These are phyloP conservation scores for Gastrodia elata DNA, from an alignment of 106 monocot species.

Conservation along the genomic window DNA sequence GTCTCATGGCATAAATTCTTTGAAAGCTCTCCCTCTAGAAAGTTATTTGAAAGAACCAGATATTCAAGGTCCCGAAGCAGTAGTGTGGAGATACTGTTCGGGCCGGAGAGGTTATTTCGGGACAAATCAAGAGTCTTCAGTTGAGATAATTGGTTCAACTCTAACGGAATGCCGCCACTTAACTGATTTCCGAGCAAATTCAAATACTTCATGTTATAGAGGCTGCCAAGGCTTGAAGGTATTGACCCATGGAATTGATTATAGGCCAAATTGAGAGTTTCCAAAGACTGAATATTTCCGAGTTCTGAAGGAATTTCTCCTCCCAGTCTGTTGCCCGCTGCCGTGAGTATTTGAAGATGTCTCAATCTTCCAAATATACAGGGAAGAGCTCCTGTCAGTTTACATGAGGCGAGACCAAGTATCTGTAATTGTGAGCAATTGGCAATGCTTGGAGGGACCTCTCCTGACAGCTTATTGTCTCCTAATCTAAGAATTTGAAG, in stretches of 20 bases:
- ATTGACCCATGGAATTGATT: constrained; percentile 57
- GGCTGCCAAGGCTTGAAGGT: constrained; percentile 38
- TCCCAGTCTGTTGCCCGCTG: constrained; percentile 42
- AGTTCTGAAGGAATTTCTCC: constrained; percentile 50
- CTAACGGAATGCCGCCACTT: constrained; percentile 47
- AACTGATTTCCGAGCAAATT: constrained; percentile 56
- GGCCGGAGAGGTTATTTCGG: constrained; percentile 48
- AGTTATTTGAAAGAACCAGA: constrained; percentile 63
- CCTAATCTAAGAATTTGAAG: constrained; percentile 64
- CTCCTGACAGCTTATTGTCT: constrained; percentile 58
- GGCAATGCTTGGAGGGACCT: constrained; percentile 37
- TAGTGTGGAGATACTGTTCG: constrained; percentile 25
- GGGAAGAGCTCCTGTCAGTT: constrained; percentile 53
- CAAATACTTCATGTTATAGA: constrained; percentile 39
- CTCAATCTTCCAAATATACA: constrained; percentile 37
- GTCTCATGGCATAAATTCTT: constrained; percentile 33
- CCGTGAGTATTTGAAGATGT: constrained; percentile 40
- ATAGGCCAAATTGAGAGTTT: constrained; percentile 65
- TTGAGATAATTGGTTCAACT: constrained; percentile 46
- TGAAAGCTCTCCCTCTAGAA: constrained; percentile 46
- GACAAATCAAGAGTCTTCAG: constrained; percentile 63
- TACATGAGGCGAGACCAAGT: constrained; percentile 52
- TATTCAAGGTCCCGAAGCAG: constrained; percentile 43
- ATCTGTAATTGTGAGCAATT: constrained; percentile 41
- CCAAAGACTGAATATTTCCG: constrained; percentile 25